Conservation (phyloP, 106 monocot species). For the Vanilla planifolia region DNA sequence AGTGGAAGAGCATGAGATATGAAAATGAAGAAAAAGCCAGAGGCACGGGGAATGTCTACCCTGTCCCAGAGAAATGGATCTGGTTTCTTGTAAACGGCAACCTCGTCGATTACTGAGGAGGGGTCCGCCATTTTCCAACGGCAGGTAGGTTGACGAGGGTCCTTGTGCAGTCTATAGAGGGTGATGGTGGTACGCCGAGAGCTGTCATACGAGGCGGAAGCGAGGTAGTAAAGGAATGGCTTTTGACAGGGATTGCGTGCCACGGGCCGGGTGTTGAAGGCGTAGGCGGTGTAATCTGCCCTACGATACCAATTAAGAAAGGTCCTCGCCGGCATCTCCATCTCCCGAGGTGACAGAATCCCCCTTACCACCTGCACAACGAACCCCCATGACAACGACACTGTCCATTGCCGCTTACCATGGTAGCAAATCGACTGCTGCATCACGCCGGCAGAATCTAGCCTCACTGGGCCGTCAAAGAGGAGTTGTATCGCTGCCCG, state of each 20-base stretch:
- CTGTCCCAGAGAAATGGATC: slow-evolving; percentile 77
- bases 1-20: no score
- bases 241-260: slow-evolving; percentile 74
- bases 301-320: slow-evolving; percentile 85
- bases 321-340: slow-evolving; percentile 88
- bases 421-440: slow-evolving; percentile 97
- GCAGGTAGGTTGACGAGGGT: slow-evolving; percentile 34
- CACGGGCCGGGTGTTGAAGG: slow-evolving; percentile 81
- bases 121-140: slow-evolving; percentile 68
- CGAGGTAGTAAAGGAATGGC: slow-evolving; percentile 65
- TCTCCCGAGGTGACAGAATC: slow-evolving; percentile 75
- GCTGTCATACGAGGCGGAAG: slow-evolving; percentile 14
- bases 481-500: slow-evolving; percentile 32
- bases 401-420: slow-evolving; percentile 40
- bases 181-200: slow-evolving; percentile 41
- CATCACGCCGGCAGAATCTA: slow-evolving; percentile 69
- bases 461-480: slow-evolving; percentile 53
- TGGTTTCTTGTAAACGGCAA: slow-evolving; percentile 69
- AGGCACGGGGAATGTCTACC: slow-evolving; percentile 22
- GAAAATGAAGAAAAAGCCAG: background rate
- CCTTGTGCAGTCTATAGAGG: slow-evolving; percentile 23
- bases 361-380: slow-evolving; percentile 68
- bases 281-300: slow-evolving; percentile 77
- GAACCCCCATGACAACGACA: slow-evolving; percentile 91
- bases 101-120: slow-evolving; percentile 27